Conservation (phyloP, 108 stramenopile species). For the Cylindrotheca closterium region DNA sequence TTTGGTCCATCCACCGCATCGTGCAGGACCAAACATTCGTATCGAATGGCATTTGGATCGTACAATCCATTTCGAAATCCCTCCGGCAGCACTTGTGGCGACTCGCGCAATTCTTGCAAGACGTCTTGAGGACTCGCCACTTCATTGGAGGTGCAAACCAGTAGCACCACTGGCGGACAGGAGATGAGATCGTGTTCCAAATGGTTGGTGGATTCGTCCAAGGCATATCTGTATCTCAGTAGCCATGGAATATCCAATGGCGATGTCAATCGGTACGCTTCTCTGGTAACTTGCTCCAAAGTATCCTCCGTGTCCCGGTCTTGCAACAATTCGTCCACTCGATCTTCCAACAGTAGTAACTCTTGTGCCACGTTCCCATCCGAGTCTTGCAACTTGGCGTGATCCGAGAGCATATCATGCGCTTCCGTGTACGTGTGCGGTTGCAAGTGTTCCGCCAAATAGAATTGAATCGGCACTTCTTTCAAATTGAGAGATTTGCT, state of each 20-base stretch:
- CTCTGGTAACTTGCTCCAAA: conserved; percentile 49
- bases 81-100: conserved; percentile 62
- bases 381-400: conserved; percentile 35
- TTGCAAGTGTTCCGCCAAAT: conserved; percentile 18
- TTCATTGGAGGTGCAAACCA: conserved; percentile 48
- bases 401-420: conserved; percentile 36
- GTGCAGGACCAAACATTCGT: conserved; percentile 79
- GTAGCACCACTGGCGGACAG: conserved; percentile 42
- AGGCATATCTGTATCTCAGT: conserved; percentile 58
- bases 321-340: conserved; percentile 59
- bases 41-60: conserved; percentile 61
- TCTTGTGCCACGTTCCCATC: conserved; percentile 57
- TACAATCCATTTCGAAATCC: conserved; percentile 60
- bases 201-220: conserved; percentile 64
- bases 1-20: conserved; percentile 62
- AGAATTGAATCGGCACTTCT: conserved; percentile 56
- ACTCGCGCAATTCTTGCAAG: conserved; percentile 35
- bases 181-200: conserved; percentile 51
- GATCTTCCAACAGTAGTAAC: conserved; percentile 59
- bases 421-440: conserved; percentile 24
- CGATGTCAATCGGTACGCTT: conserved; percentile 66
- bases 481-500: conserved; percentile 38
- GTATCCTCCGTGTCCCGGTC: conserved; percentile 22
- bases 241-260: conserved; percentile 68
- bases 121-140: conserved; percentile 34